Conservation (phyloP, 768 basidiomycete species). For the Tephrocybe sp. region DNA sequence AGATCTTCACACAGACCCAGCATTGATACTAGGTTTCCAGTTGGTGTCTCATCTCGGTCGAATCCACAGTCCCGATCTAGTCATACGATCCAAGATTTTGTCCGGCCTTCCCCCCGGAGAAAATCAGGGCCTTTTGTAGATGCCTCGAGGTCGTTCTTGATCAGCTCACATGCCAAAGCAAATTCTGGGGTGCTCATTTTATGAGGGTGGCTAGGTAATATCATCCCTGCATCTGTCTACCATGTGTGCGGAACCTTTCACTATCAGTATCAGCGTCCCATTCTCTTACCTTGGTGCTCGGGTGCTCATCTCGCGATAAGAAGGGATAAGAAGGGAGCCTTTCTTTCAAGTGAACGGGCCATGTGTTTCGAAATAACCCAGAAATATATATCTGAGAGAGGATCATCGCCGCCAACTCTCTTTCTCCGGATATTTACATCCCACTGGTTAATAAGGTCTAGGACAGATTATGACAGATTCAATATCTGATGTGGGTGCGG, state of each 20-base stretch:
- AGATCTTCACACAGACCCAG: slow-evolving; percentile 17
- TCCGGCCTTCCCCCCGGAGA: slow-evolving; percentile 31
- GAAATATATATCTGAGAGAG: too few relatives aligned
- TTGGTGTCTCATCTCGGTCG: slow-evolving; percentile 11
- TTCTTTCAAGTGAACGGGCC: too few relatives aligned
- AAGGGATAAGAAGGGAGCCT: too few relatives aligned
- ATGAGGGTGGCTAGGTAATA: slow-evolving; percentile 17
- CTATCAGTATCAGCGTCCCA: background rate
- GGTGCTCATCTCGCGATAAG: background rate
- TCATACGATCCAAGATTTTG: slow-evolving; percentile 22
- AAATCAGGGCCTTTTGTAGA: slow-evolving; percentile 21
- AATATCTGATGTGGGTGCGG: background rate
- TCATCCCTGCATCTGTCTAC: slow-evolving; percentile 23
- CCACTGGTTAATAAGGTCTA: too few relatives aligned
- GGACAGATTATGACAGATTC: background rate
- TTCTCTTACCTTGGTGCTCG: background rate
- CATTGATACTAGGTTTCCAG: slow-evolving; percentile 12
- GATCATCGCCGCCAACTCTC: too few relatives aligned
- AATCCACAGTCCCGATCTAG: slow-evolving; percentile 20
- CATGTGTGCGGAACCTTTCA: slow-evolving; percentile 13
- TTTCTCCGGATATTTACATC: background rate
- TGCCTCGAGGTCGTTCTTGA: slow-evolving; percentile 27
- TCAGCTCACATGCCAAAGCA: slow-evolving; percentile 20
- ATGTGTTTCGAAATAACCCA: too few relatives aligned
- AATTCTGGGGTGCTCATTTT: slow-evolving; percentile 35